These are phyloP conservation scores for Ceratocystis papillata DNA, from an alignment of 2,329 filamentous ascomycete genomes.

Conservation along the genomic window DNA sequence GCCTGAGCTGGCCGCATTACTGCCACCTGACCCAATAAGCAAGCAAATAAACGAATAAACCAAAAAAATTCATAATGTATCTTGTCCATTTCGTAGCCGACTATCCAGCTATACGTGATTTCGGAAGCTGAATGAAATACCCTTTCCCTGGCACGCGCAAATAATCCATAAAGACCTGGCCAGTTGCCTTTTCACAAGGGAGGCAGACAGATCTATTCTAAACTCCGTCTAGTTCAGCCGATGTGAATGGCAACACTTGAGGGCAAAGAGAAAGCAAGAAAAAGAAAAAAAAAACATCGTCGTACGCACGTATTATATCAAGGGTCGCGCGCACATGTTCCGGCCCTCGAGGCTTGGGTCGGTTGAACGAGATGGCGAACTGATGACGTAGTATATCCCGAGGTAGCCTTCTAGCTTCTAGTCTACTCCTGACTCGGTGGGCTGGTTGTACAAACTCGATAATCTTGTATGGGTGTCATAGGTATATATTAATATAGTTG, in stretches of 20 bases:
- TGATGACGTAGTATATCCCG: not conserved
- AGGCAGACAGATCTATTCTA: not conserved
- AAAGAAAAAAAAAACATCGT: not conserved
- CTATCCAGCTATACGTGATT: not conserved
- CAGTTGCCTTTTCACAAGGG: not conserved
- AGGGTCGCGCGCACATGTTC: not conserved
- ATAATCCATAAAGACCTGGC: not conserved
- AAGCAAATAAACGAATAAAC: not conserved
- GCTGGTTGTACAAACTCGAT: not conserved
- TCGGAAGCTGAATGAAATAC: not conserved
- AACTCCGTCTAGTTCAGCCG: not conserved
- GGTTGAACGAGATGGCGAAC: not conserved
- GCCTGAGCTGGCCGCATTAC: not conserved
- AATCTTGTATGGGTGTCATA: not conserved
- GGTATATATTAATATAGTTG: constrained; percentile 9
- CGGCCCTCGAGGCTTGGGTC: not conserved
- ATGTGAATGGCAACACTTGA: not conserved
- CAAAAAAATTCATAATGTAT: not conserved
- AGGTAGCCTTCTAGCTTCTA: not conserved
- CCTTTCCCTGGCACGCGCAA: not conserved
- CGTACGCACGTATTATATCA: not conserved
- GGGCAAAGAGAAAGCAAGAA: not conserved
- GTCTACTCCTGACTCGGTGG: not conserved
- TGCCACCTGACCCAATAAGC: not conserved
- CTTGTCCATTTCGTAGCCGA: not conserved